Evolutionary conservation across 1,284 basidiomycete genomes (phyloP).

Genomic region (Taiwanofungus camphoratus): DNA sequence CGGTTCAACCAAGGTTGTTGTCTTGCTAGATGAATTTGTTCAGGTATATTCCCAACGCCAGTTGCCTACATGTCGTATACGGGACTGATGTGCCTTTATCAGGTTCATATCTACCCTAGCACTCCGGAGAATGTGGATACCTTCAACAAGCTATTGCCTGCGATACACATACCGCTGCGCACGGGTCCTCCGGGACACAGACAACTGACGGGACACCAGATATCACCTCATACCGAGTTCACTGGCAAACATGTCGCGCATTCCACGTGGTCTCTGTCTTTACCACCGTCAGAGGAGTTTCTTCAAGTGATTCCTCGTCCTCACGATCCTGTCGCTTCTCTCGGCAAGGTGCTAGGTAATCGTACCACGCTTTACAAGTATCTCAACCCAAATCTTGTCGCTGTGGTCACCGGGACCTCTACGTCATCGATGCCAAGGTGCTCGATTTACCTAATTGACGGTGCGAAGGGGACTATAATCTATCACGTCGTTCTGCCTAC

Average conservation of each 20-base stretch:
- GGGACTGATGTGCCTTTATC: background rate
- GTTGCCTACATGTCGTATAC: background rate
- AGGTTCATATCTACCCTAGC: constrained; percentile 65
- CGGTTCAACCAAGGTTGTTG: constrained; percentile 41
- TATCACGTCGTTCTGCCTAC: constrained; percentile 58
- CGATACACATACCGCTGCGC: constrained; percentile 52
- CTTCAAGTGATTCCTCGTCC: constrained; percentile 43
- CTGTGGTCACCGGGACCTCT: constrained; percentile 53
- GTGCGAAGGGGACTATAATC: constrained; percentile 69
- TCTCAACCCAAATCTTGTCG: constrained; percentile 77
- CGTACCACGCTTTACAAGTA: constrained; percentile 93
- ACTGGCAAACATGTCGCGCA: constrained; percentile 46
- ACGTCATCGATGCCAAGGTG: constrained; percentile 34
- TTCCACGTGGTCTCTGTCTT: constrained; percentile 60
- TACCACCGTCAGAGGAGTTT: constrained; percentile 50
- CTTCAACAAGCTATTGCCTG: constrained; percentile 38
- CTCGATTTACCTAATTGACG: constrained; percentile 74
- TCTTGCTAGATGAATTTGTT: constrained; percentile 63
- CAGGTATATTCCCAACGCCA: constrained; percentile 36
- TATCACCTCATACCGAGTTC: constrained; percentile 38
- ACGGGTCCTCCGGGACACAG: constrained; percentile 36
- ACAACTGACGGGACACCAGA: constrained; percentile 52
- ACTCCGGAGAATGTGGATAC: constrained; percentile 36
- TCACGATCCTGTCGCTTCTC: constrained; percentile 60
- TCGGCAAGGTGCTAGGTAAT: constrained; percentile 83